A percentile compares a stretch with the other conserved stretches of the same genome.
Conservation (phyloP, 2,329 filamentous ascomycete genomes). For the Pseudogymnoascus sp. region DNA sequence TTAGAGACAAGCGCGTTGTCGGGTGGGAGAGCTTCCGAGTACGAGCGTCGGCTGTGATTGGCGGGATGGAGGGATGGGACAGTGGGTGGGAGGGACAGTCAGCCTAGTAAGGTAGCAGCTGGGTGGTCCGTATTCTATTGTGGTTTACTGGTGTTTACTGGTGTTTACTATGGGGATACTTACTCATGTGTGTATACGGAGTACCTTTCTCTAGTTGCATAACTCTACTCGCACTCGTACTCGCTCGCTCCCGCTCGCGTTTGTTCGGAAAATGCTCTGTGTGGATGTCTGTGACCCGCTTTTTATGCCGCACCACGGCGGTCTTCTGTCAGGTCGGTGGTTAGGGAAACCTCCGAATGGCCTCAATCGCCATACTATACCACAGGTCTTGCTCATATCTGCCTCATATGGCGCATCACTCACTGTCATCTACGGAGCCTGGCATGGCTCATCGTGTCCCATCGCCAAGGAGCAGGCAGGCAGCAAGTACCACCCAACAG, state of each 20-base stretch:
- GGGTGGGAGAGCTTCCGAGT: neutral
- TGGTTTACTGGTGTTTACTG: too few relatives aligned
- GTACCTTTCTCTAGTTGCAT: neutral
- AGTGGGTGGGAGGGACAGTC: neutral
- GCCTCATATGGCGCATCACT: neutral
- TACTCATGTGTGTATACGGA: neutral
- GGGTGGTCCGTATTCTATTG: too few relatives aligned
- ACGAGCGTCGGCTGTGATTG: neutral
- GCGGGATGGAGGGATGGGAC: neutral
- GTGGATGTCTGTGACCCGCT: too few relatives aligned
- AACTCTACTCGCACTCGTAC: neutral
- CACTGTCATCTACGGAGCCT: too few relatives aligned
- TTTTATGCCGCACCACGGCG: neutral
- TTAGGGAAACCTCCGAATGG: slow-evolving; percentile 1
- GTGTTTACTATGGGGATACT: neutral
- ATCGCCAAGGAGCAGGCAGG: neutral
- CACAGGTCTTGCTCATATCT: neutral
- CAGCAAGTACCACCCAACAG: too few relatives aligned
- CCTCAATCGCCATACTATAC: neutral
- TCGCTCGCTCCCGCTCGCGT: neutral
- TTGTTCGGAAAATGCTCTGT: neutral
- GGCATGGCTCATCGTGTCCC: neutral
- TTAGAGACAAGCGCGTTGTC: neutral
- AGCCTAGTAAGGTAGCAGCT: neutral
- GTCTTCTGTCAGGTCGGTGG: neutral